Percentiles rank a stretch among this genome's conserved stretches.
phyloP scores from a whole-genome alignment of 176 grass and related monocot species.

The Coix lacrymajobi region DNA sequence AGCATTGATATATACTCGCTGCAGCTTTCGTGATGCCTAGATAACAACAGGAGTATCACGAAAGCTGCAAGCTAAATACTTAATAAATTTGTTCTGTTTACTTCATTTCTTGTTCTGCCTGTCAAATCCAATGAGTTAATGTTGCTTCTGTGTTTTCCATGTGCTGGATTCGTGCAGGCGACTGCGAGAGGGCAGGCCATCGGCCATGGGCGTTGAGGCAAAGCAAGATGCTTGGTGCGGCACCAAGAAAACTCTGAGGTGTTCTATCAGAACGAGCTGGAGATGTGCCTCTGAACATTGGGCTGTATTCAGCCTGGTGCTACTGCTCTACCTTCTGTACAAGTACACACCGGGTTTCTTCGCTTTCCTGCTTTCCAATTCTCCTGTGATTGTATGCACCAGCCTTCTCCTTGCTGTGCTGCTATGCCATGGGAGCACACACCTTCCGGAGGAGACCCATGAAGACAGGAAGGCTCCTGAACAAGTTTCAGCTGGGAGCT shows the following conservation, averaged over 20 bases:
- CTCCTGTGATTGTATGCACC: conserved; percentile 68
- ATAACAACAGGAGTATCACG: no score
- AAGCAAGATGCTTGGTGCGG: conserved; percentile 1
- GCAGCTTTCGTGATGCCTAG: no score
- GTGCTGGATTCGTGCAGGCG: neutral
- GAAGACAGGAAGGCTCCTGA: neutral
- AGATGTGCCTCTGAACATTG: conserved; percentile 46
- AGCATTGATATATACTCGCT: neutral
- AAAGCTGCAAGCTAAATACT: neutral
- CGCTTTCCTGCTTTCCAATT: conserved; percentile 38
- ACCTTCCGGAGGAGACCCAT: conserved; percentile 30
- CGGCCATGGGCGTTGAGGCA: neutral
- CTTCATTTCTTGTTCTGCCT: neutral
- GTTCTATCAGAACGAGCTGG: conserved; percentile 37
- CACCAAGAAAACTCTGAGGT: conserved; percentile 34
- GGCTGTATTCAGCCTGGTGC: conserved; percentile 28
- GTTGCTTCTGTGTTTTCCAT: neutral
- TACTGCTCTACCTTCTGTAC: conserved; percentile 58
- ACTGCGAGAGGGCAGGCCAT: conserved; percentile 11
- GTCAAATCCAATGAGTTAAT: neutral
- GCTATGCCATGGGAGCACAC: conserved; percentile 42
- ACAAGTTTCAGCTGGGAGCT: conserved; percentile 19
- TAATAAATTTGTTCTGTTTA: no score
- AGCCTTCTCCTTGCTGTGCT: conserved; percentile 61
- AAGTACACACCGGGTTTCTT: conserved; percentile 49